A percentile compares a stretch with the other conserved stretches of the same genome.
These are phyloP conservation scores for Oryza meridionalis DNA, from an alignment of 176 grass and related monocot species.

Conservation along the genomic window DNA sequence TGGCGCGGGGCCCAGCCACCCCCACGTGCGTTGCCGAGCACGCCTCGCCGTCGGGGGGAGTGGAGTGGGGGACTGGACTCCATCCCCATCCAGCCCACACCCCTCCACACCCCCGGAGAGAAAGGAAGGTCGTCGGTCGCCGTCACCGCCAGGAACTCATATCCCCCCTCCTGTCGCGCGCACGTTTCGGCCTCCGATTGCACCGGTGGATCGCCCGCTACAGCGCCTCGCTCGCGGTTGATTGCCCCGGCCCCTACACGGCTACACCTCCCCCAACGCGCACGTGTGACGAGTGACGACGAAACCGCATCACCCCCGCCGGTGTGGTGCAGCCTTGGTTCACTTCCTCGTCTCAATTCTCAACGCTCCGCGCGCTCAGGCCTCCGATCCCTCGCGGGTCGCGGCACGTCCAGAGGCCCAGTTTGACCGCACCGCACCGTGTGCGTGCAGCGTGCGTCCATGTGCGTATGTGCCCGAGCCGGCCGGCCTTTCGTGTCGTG, in stretches of 20 bases:
- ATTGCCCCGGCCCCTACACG: neutral
- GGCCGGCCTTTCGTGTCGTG: too few species aligned
- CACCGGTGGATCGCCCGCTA: neutral
- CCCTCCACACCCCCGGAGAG: neutral
- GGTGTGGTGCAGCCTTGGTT: too few species aligned
- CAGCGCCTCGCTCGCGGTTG: neutral
- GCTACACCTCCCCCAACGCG: neutral
- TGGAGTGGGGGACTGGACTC: neutral
- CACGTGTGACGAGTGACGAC: neutral
- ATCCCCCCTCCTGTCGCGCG: neutral
- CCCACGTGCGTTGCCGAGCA: constrained; percentile 56
- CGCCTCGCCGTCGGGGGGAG: neutral
- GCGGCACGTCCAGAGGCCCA: too few species aligned
- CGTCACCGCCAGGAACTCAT: neutral
- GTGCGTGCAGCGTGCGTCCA: too few species aligned
- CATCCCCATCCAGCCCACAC: neutral
- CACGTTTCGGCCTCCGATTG: neutral
- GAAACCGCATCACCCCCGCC: neutral
- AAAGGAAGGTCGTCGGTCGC: neutral
- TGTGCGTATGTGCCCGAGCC: too few species aligned
- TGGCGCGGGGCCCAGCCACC: constrained; percentile 27
- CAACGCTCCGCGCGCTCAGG: too few species aligned
- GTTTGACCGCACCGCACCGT: too few species aligned
- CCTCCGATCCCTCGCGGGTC: too few species aligned
- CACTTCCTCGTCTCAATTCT: too few species aligned